phyloP scores from a whole-genome alignment of 2,329 filamentous ascomycete genomes.

The Laburnicola sp. region DNA sequence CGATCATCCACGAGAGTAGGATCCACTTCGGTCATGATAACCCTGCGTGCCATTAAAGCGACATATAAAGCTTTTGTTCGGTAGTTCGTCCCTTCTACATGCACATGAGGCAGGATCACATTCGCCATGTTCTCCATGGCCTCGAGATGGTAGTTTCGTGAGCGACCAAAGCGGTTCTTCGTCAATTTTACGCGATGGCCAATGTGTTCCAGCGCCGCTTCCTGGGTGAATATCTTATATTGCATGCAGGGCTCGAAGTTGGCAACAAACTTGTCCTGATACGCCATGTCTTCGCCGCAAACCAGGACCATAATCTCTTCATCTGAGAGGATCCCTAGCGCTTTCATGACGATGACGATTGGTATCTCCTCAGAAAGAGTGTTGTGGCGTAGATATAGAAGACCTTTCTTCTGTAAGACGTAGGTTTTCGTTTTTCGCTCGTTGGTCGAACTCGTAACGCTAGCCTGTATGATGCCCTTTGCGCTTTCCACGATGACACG shows the following conservation, averaged over 20 bases:
- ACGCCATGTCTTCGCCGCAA: slow-evolving; percentile 80
- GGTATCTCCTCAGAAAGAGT: slow-evolving; percentile 92
- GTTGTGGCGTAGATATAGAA: slow-evolving; percentile 88
- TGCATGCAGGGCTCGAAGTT: slow-evolving; percentile 87
- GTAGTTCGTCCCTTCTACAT: slow-evolving; percentile 89
- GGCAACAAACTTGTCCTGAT: slow-evolving; percentile 92
- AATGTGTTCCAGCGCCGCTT: slow-evolving; percentile 92
- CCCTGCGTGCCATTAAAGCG: slow-evolving; percentile 94
- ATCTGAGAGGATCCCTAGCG: slow-evolving; percentile 89
- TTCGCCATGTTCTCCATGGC: slow-evolving; percentile 90
- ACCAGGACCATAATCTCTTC: slow-evolving; percentile 93
- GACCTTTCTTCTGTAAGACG: slow-evolving; percentile 89
- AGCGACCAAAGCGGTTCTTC: slow-evolving; percentile 61
- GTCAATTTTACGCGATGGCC: slow-evolving; percentile 79
- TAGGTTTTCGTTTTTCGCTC: slow-evolving; percentile 98
- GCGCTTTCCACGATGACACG: slow-evolving; percentile 96
- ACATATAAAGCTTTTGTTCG: slow-evolving; percentile 96
- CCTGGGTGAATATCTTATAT: slow-evolving; percentile 88
- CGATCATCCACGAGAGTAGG: slow-evolving; percentile 89
- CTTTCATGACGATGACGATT: slow-evolving; percentile 89
- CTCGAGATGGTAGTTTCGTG: slow-evolving; percentile 80
- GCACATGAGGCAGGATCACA: slow-evolving; percentile 92
- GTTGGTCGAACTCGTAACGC: slow-evolving; percentile 89
- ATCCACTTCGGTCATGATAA: slow-evolving; percentile 91
- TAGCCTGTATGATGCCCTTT: slow-evolving; percentile 91